These are phyloP conservation scores for Dichomitus squalens DNA, from an alignment of 1,284 basidiomycete species.

Conservation along the genomic window DNA sequence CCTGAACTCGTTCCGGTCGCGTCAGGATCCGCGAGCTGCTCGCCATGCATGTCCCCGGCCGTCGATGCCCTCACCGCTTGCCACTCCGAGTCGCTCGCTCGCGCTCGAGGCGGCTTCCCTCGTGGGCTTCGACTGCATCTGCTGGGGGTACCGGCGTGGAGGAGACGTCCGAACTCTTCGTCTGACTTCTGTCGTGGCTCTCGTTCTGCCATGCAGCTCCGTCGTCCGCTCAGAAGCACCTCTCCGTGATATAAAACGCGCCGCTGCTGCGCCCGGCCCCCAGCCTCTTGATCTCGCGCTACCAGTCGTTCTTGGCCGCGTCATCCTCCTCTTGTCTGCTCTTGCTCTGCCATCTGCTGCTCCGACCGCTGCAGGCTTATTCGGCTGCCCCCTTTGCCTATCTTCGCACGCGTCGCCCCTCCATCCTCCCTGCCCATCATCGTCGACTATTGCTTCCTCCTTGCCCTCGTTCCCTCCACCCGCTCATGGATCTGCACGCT, in stretches of 20 bases:
- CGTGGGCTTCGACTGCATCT: background rate
- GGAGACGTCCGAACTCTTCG: background rate
- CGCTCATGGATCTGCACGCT: conserved; percentile 21
- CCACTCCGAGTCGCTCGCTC: too few species aligned
- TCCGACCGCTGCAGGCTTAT: conserved; percentile 10
- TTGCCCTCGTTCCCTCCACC: background rate
- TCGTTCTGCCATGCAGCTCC: conserved; percentile 9
- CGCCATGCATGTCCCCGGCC: too few species aligned
- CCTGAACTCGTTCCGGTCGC: conserved; percentile 14
- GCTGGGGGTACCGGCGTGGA: background rate
- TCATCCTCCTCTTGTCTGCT: conserved; percentile 6
- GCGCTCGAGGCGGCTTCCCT: background rate
- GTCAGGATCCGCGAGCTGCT: conserved; percentile 24
- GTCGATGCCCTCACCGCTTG: background rate
- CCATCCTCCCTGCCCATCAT: conserved; percentile 5
- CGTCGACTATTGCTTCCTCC: background rate
- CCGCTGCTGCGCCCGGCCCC: background rate
- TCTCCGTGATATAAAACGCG: conserved; percentile 8
- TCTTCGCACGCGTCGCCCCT: conserved; percentile 18
- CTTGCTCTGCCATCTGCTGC: conserved; percentile 11
- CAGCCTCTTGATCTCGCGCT: conserved; percentile 3
- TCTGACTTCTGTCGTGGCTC: conserved; percentile 15
- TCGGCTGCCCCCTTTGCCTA: conserved; percentile 11
- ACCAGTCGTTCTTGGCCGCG: background rate
- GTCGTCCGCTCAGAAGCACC: conserved; percentile 2